Conservation (phyloP, 345 rosid genomes). For the Populus alba region DNA sequence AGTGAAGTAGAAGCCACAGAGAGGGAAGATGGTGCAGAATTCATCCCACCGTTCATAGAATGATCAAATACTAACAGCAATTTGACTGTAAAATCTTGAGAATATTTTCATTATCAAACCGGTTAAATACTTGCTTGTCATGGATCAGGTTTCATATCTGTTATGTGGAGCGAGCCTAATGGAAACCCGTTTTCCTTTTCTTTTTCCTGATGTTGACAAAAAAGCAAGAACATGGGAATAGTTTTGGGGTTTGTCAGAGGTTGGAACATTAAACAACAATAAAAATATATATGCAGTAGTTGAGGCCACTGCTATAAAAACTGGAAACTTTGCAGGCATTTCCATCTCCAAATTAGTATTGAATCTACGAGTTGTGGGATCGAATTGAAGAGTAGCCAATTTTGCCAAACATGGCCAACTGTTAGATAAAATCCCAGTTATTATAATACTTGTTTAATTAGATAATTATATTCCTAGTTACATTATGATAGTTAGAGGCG, state of each 20-base stretch:
- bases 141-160: not conserved
- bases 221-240: not conserved
- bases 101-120: not conserved
- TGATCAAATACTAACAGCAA: not conserved
- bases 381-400: too few species aligned
- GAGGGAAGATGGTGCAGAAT: not conserved
- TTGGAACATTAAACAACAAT: not conserved
- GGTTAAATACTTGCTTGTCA: not conserved
- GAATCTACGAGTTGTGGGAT: too few species aligned
- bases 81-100: not conserved
- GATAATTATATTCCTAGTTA: too few species aligned
- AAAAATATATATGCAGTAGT: not conserved
- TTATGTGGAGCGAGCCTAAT: too few species aligned
- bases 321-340: too few species aligned
- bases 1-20: not conserved
- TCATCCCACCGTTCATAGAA: not conserved
- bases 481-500: too few species aligned
- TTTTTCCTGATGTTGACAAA: not conserved
- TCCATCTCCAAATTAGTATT: too few species aligned
- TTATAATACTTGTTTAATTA: too few species aligned
- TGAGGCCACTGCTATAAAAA: too few species aligned
- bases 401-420: too few species aligned
- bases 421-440: too few species aligned
- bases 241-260: not conserved
- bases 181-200: not conserved